Evolutionary conservation across 768 basidiomycete species (phyloP).

Genomic region (Mycena leptocephala): DNA sequence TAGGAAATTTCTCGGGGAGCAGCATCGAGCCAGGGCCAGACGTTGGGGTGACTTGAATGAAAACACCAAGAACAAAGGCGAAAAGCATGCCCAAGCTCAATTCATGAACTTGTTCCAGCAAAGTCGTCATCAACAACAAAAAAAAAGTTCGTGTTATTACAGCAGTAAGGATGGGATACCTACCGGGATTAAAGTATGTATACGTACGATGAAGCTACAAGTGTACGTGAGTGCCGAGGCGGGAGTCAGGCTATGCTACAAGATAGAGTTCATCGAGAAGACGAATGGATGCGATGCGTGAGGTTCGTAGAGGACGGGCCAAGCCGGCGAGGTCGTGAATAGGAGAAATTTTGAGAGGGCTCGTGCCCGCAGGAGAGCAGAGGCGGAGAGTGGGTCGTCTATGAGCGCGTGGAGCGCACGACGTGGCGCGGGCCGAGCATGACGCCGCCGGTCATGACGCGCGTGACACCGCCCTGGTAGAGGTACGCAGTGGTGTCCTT

Average conservation of each 20-base stretch:
- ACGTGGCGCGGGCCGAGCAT: constrained; percentile 37
- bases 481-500: constrained; percentile 14
- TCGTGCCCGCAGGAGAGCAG: too few species aligned
- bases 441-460: constrained; percentile 38
- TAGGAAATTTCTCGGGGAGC: too few species aligned
- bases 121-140: background rate
- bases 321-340: background rate
- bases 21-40: too few species aligned
- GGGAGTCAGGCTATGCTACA: background rate
- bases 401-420: constrained; percentile 11
- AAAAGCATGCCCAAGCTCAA: background rate
- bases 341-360: background rate
- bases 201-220: constrained; percentile 10
- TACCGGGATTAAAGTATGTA: background rate
- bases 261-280: background rate
- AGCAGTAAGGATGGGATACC: constrained; percentile 1
- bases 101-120: background rate
- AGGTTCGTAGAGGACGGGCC: background rate
- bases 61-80: too few species aligned
- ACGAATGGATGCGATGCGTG: background rate
- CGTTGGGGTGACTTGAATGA: too few species aligned
- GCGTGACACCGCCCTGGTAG: constrained; percentile 30
- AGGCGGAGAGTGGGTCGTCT: background rate
- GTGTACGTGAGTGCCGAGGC: background rate
- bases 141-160: constrained; percentile 5